Percentiles rank a stretch among this genome's conserved stretches.
Conservation (phyloP, 208 protist species). For the Histomonas meleagridis region DNA sequence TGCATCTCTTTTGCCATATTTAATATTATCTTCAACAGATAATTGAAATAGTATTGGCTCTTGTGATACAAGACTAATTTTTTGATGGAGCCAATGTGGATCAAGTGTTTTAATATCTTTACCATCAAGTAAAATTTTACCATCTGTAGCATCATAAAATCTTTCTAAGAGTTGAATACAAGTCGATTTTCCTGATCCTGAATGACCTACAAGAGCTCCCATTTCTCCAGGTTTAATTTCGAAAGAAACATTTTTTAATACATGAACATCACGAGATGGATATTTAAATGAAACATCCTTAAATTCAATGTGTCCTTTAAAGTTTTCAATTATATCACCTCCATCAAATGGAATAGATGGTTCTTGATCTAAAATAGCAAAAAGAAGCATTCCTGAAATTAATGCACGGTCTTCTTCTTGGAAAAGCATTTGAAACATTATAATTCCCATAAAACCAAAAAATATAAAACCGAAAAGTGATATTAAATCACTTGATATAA, state of each 20-base stretch:
- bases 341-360: background rate
- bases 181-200: slow-evolving; percentile 12
- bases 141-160: slow-evolving; percentile 70
- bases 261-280: background rate
- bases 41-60: slow-evolving; percentile 83
- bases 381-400: background rate
- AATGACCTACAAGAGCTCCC: slow-evolving; percentile 42
- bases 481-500: background rate
- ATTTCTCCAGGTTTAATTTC: slow-evolving; percentile 37
- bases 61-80: slow-evolving; percentile 69
- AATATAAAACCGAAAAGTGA: background rate
- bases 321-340: background rate
- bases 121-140: background rate
- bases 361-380: background rate
- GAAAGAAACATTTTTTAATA: slow-evolving; percentile 41
- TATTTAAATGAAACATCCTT: background rate
- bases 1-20: slow-evolving; percentile 67
- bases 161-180: slow-evolving; percentile 65
- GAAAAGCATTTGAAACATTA: background rate
- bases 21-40: slow-evolving; percentile 80
- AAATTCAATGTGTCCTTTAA: slow-evolving; percentile 4
- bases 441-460: background rate
- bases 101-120: background rate
- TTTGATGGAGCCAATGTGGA: background rate
- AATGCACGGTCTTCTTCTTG: background rate